Percentiles rank a stretch among this genome's conserved stretches.
Conservation (phyloP, 805 yeast species). For the Torulaspora indica region DNA sequence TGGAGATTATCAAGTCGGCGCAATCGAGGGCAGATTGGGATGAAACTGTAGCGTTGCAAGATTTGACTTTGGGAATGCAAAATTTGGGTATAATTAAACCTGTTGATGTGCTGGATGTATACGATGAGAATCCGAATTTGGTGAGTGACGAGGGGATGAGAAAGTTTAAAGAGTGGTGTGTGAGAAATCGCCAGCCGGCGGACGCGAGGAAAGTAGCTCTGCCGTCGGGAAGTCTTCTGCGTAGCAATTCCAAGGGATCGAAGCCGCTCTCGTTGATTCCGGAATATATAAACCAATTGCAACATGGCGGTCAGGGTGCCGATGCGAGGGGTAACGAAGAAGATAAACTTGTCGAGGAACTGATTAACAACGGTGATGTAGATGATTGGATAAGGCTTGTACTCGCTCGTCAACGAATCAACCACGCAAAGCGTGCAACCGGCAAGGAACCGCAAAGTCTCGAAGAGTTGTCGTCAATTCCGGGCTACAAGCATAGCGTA, state of each 20-base stretch:
- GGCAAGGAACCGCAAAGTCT: constrained; percentile 22
- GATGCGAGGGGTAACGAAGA: constrained; percentile 19
- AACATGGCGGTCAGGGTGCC: constrained; percentile 12
- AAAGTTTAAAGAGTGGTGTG: constrained; percentile 54
- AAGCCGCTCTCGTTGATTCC: constrained; percentile 30
- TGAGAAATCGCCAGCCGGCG: constrained; percentile 40
- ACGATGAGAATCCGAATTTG: constrained; percentile 43
- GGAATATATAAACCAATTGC: constrained; percentile 32
- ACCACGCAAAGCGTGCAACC: constrained; percentile 21
- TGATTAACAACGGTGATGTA: constrained; percentile 32
- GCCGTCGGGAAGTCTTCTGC: constrained; percentile 32
- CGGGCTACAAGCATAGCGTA: constrained; percentile 26
- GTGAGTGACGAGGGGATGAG: constrained; percentile 45
- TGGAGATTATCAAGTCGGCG: constrained; percentile 48
- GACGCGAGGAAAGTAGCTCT: constrained; percentile 40
- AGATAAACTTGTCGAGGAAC: constrained; percentile 27
- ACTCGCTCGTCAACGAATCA: constrained; percentile 31
- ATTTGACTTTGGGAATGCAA: constrained; percentile 65
- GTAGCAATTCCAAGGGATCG: constrained; percentile 15
- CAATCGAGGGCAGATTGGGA: constrained; percentile 44
- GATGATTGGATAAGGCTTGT: constrained; percentile 39
- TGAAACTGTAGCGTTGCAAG: constrained; percentile 49
- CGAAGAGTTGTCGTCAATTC: constrained; percentile 22
- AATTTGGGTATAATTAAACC: constrained; percentile 62
- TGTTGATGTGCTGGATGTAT: constrained; percentile 48